A percentile compares a stretch with the other conserved stretches of the same genome.
phyloP scores from a whole-genome alignment of 805 yeast genomes.

The Wickerhamiella australiensis region DNA sequence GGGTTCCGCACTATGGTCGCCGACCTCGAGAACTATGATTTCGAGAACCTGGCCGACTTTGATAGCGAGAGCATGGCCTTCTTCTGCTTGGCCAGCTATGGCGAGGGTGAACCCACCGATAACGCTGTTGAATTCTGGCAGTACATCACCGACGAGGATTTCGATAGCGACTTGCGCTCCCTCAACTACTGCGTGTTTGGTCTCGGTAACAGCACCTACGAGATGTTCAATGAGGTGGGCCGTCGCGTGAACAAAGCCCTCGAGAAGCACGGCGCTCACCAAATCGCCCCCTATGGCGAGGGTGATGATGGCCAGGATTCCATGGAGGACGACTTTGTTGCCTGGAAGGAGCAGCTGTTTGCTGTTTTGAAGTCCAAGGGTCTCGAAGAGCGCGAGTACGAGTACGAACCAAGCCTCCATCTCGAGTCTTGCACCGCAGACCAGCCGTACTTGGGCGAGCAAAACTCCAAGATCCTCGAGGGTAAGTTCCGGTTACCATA shows the following conservation, averaged over 20 bases:
- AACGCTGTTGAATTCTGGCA: conserved; percentile 74
- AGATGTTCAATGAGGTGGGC: conserved; percentile 74
- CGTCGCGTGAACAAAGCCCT: conserved; percentile 41
- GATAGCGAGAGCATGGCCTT: conserved; percentile 49
- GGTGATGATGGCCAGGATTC: conserved; percentile 96
- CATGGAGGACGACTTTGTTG: conserved; percentile 84
- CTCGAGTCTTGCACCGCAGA: conserved; percentile 27
- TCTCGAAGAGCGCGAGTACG: conserved; percentile 68
- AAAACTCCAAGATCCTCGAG: conserved; percentile 45
- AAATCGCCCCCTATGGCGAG: conserved; percentile 67
- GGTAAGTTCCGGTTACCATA: conserved; percentile 50
- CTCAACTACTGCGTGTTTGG: conserved; percentile 72
- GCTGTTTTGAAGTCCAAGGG: conserved; percentile 52
- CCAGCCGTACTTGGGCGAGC: conserved; percentile 71
- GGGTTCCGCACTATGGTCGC: conserved; percentile 74
- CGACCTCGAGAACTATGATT: conserved; percentile 82
- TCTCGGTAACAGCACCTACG: conserved; percentile 89
- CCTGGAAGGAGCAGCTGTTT: conserved; percentile 79
- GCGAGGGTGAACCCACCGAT: conserved; percentile 98
- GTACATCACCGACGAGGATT: conserved; percentile 42
- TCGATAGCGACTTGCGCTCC: conserved; percentile 37
- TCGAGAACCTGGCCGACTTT: conserved; percentile 57
- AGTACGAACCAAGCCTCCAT: conserved; percentile 56
- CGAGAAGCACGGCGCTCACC: conserved; percentile 53
- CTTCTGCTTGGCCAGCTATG: conserved; percentile 83